Evolutionary conservation across 192 early-diverging fungal genomes (phyloP).

Genomic region (Coemansia sp.): DNA sequence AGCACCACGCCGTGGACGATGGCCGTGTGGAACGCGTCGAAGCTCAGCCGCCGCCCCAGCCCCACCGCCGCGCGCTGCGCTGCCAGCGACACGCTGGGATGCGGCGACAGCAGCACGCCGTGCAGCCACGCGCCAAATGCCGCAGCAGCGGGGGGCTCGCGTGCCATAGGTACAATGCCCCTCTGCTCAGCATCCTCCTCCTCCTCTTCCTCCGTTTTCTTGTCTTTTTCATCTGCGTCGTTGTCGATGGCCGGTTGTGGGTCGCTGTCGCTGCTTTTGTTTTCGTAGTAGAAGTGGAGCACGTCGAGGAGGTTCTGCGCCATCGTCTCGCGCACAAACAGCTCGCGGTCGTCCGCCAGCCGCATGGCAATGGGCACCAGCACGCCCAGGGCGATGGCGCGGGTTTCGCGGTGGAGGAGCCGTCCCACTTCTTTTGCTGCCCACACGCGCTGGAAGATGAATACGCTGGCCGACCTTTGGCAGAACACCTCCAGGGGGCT

Average conservation of each 20-base stretch:
- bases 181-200: not conserved
- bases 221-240: too few relatives aligned
- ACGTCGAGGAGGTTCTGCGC: constrained; percentile 41
- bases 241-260: too few relatives aligned
- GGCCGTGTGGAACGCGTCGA: constrained; percentile 49
- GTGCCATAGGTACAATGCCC: constrained; percentile 9
- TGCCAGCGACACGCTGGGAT: constrained; percentile 42
- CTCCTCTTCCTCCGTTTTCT: not conserved
- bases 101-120: constrained; percentile 46
- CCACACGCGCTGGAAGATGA: constrained; percentile 55
- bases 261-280: constrained; percentile 4
- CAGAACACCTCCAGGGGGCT: constrained; percentile 44
- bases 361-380: constrained; percentile 53
- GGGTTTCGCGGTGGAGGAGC: constrained; percentile 15
- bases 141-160: constrained; percentile 4
- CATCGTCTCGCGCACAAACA: constrained; percentile 55
- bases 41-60: constrained; percentile 36
- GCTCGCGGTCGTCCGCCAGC: constrained; percentile 47
- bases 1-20: constrained; percentile 52
- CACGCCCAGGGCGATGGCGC: constrained; percentile 16
- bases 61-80: constrained; percentile 43
- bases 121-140: constrained; percentile 53
- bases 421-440: constrained; percentile 44
- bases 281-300: constrained; percentile 42
- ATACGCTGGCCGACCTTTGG: constrained; percentile 41